Base-by-base conservation (phyloP, 169 alveolate genomes). In the Theileria sp. region DNA sequence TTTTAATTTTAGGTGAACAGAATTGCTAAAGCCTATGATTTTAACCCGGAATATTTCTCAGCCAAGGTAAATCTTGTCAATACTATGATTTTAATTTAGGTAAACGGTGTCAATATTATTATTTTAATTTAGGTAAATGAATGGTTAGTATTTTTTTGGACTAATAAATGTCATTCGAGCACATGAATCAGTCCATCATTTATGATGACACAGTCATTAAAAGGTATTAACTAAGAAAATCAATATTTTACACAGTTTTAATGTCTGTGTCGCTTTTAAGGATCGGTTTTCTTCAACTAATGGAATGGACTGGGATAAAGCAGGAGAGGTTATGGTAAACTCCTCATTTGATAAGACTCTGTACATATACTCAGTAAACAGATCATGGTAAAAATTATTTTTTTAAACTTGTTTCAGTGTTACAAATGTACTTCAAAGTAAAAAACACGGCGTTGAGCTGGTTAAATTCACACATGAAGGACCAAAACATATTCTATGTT, bases 261-360 rank as follows among this genome's bases (percentile, higher is more conserved):
- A 12, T 3, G 90, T 84, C 28, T 30, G 79, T 10, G 26, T 76
- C 65, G 87, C 86, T 44, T 84, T 84, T 77, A 84, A 84, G 79
- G 90, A 77, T 60, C 87, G 90, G 8, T 78, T 84, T 36, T 62
- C 87, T 4, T 62, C 78, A 1, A 77, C 86, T 0, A 84, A 84
- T 76, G 90, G 90, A 32, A 84, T 84, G 90, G 90, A 84, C 58
- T 84, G 90, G 90, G 90, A 84, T 36, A 3, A 44, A 13, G 8
- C 78, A 15, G 90, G 90, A 7, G 90, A 84, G 56, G 50, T 44
- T 23, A 71, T 84, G 84, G 79, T 84, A 2, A 77, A 78, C 10
- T 84, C 90, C 26, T 84, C 90, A 34, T 62, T 69, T 17, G 90
- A 84, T 71, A 77, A 65, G 56, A 71, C 87, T 6, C 82, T 84